A percentile compares a stretch with the other conserved stretches of the same genome.
These are phyloP conservation scores for Amanita thiersii DNA, from an alignment of 768 basidiomycete species.

Conservation along the genomic window DNA sequence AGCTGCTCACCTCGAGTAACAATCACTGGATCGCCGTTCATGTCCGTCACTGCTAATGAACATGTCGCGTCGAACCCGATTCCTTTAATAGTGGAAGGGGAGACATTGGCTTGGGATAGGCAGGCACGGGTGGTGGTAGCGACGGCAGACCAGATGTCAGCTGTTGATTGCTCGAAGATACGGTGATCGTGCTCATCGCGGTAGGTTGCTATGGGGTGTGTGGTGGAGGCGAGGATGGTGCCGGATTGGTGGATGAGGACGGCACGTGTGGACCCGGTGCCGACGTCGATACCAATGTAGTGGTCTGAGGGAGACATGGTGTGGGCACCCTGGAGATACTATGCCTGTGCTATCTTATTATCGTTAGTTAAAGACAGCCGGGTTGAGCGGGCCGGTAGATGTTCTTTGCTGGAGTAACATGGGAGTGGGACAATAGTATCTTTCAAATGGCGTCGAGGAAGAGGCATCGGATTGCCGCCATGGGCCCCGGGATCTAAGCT, in stretches of 20 bases:
- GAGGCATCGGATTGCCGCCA: too few species aligned
- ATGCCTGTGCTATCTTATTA: too few species aligned
- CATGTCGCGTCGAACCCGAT: constrained; percentile 96
- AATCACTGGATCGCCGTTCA: constrained; percentile 61
- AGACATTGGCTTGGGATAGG: constrained; percentile 45
- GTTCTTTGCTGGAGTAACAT: too few species aligned
- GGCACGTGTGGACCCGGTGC: constrained; percentile 90
- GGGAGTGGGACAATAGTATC: too few species aligned
- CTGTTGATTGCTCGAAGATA: constrained; percentile 95
- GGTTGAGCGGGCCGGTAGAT: too few species aligned
- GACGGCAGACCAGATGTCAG: constrained; percentile 77
- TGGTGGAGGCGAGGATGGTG: constrained; percentile 66
- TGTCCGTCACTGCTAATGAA: constrained; percentile 81
- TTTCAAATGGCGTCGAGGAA: too few species aligned
- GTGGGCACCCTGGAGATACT: neutral
- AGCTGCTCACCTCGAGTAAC: constrained; percentile 64
- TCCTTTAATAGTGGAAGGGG: constrained; percentile 65
- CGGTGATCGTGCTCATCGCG: constrained; percentile 78
- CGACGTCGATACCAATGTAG: constrained; percentile 79
- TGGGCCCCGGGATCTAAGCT: too few species aligned
- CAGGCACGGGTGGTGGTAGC: constrained; percentile 54
- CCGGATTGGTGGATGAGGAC: constrained; percentile 68
- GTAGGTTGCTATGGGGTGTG: constrained; percentile 78
- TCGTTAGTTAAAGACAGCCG: too few species aligned
- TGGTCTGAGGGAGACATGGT: constrained; percentile 33